Evolutionary conservation across 2,329 filamentous ascomycete species (phyloP).

Genomic region (Macrophomina pseudophaseolina): DNA sequence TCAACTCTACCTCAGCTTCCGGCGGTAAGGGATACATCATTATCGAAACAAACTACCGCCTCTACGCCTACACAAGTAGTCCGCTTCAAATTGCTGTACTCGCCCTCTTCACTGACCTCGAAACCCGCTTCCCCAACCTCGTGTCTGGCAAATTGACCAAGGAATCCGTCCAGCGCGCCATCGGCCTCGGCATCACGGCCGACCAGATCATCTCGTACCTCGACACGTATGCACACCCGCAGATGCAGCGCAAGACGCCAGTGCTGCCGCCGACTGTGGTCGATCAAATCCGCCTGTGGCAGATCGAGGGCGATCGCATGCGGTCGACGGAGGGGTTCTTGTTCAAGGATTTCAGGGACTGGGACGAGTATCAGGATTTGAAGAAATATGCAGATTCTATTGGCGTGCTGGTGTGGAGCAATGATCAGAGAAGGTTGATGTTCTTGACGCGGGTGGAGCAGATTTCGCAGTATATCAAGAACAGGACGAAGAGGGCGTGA

Average conservation of each 20-base stretch:
- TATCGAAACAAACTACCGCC: slow-evolving; percentile 94
- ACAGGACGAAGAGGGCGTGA: slow-evolving; percentile 29
- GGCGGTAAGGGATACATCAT: slow-evolving; percentile 84
- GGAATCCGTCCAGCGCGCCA: slow-evolving; percentile 83
- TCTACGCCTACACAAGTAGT: slow-evolving; percentile 96
- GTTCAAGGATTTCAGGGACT: slow-evolving; percentile 83
- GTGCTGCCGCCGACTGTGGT: slow-evolving; percentile 93
- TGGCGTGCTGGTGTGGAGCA: slow-evolving; percentile 88
- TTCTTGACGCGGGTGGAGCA: slow-evolving; percentile 93
- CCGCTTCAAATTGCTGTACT: slow-evolving; percentile 94
- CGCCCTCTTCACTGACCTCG: slow-evolving; percentile 84
- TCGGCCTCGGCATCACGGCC: slow-evolving; percentile 87
- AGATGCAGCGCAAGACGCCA: slow-evolving; percentile 78
- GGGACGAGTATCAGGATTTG: slow-evolving; percentile 72
- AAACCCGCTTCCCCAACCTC: slow-evolving; percentile 91
- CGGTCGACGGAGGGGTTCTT: slow-evolving; percentile 81
- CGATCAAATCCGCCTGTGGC: slow-evolving; percentile 96
- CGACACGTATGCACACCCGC: slow-evolving; percentile 88
- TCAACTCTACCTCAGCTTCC: slow-evolving; percentile 52
- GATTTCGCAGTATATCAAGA: slow-evolving; percentile 62
- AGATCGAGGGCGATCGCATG: slow-evolving; percentile 95
- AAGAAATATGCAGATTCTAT: slow-evolving; percentile 83
- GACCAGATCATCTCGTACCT: slow-evolving; percentile 96
- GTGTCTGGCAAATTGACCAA: slow-evolving; percentile 91
- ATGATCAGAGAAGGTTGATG: slow-evolving; percentile 78